A percentile compares a stretch with the other conserved stretches of the same genome.
These are phyloP conservation scores for Coemansia furcata DNA, from an alignment of 192 early-diverging fungal species.

Conservation along the genomic window DNA sequence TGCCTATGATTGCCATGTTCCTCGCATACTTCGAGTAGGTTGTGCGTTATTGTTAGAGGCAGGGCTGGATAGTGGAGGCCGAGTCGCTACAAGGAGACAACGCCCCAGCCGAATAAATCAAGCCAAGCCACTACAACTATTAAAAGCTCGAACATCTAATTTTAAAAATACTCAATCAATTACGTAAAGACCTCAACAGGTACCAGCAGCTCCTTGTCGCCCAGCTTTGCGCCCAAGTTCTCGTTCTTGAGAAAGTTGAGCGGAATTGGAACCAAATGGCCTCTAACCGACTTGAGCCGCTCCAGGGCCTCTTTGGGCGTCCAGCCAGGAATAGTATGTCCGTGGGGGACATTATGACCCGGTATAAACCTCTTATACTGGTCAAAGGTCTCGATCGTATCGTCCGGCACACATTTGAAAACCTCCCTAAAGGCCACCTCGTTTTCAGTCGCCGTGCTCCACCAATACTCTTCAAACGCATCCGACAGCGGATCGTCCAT, in stretches of 20 bases:
- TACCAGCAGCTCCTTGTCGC: conserved; percentile 50
- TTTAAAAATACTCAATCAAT: not conserved
- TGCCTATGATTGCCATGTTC: too few species aligned
- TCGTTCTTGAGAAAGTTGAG: conserved; percentile 52
- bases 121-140: not conserved
- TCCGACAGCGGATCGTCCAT: conserved; percentile 70
- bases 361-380: conserved; percentile 54
- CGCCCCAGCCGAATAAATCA: not conserved
- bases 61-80: too few species aligned
- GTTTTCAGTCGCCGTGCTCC: conserved; percentile 61
- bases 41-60: too few species aligned
- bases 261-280: conserved; percentile 51
- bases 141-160: not conserved
- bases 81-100: not conserved
- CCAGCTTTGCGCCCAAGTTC: conserved; percentile 51
- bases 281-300: conserved; percentile 35
- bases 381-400: conserved; percentile 66
- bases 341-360: conserved; percentile 37
- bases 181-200: conserved; percentile 54
- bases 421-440: conserved; percentile 71
- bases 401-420: conserved; percentile 85
- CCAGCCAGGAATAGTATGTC: conserved; percentile 33
- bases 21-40: too few species aligned
- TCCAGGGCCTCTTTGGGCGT: conserved; percentile 27
- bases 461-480: conserved; percentile 65